Evolutionary conservation across 2,329 filamentous ascomycete genomes (phyloP).

Genomic region (Pestalotiopsis sp.): DNA sequence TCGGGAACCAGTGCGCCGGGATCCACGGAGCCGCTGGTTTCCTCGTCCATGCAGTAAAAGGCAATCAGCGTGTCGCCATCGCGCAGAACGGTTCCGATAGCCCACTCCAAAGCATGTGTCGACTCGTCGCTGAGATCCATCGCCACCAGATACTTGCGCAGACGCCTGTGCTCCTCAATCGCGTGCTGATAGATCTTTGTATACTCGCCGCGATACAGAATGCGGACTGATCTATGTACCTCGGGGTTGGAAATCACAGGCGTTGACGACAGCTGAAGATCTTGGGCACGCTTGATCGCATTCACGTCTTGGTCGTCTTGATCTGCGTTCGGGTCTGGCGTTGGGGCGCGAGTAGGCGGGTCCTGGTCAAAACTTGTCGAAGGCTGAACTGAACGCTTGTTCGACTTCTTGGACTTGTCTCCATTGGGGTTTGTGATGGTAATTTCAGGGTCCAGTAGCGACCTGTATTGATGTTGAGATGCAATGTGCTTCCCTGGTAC

Average conservation of each 20-base stretch:
- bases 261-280: slow-evolving; percentile 78
- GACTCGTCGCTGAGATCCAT: slow-evolving; percentile 94
- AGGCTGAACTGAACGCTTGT: slow-evolving; percentile 63
- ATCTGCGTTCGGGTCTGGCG: slow-evolving; percentile 73
- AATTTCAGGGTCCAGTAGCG: slow-evolving; percentile 68
- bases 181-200: slow-evolving; percentile 73
- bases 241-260: slow-evolving; percentile 75
- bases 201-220: slow-evolving; percentile 89
- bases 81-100: slow-evolving; percentile 89
- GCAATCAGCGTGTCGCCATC: slow-evolving; percentile 94
- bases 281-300: slow-evolving; percentile 87
- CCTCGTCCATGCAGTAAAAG: slow-evolving; percentile 92
- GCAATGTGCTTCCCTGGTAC: slow-evolving; percentile 53
- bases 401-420: slow-evolving; percentile 57
- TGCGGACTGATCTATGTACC: slow-evolving; percentile 80
- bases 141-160: slow-evolving; percentile 92
- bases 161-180: slow-evolving; percentile 74
- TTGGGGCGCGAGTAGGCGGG: slow-evolving; percentile 52
- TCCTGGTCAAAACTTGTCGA: slow-evolving; percentile 80
- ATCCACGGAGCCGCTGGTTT: slow-evolving; percentile 59
- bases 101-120: slow-evolving; percentile 95
- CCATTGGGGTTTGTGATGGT: slow-evolving; percentile 65
- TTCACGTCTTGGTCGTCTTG: slow-evolving; percentile 76
- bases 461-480: slow-evolving; percentile 60
- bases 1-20: slow-evolving; percentile 64